Evolutionary conservation across 2,329 filamentous ascomycete species (phyloP).

Genomic region (Drechslerella coelobrocha): DNA sequence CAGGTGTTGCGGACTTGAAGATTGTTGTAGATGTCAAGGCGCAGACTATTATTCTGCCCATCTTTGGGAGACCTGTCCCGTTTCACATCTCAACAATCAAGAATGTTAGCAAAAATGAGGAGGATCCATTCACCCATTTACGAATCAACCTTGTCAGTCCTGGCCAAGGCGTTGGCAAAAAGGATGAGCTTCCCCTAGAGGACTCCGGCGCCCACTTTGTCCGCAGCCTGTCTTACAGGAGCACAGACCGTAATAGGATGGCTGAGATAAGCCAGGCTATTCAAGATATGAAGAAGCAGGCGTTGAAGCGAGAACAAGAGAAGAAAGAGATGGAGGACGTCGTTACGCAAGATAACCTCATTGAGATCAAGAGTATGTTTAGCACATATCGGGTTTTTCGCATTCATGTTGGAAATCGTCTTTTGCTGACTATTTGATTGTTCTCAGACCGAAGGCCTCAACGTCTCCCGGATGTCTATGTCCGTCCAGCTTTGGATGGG

Average conservation of each 20-base stretch:
- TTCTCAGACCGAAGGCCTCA: slow-evolving; percentile 72
- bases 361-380: slow-evolving; percentile 78
- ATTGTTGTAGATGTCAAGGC: slow-evolving; percentile 92
- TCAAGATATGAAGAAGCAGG: slow-evolving; percentile 92
- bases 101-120: slow-evolving; percentile 96
- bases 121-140: slow-evolving; percentile 90
- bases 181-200: slow-evolving; percentile 91
- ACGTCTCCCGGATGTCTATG: slow-evolving; percentile 91
- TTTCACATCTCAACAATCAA: slow-evolving; percentile 99
- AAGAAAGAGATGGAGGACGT: slow-evolving; percentile 99
- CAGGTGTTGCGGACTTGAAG: slow-evolving; percentile 80
- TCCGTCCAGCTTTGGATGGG: slow-evolving; percentile 92
- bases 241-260: slow-evolving; percentile 84
- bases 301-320: slow-evolving; percentile 90
- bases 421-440: slow-evolving; percentile 66
- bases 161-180: slow-evolving; percentile 93
- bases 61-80: slow-evolving; percentile 95
- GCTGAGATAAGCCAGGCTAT: slow-evolving; percentile 91
- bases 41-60: slow-evolving; percentile 86
- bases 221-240: slow-evolving; percentile 91
- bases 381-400: slow-evolving; percentile 58
- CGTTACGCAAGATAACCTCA: slow-evolving; percentile 95
- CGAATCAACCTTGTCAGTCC: slow-evolving; percentile 97
- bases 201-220: slow-evolving; percentile 96
- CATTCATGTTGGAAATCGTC: slow-evolving; percentile 16